Percentiles rank a stretch among this genome's conserved stretches.
phyloP scores from a whole-genome alignment of 768 basidiomycete genomes.

The Rhizopogon salebrosus region DNA sequence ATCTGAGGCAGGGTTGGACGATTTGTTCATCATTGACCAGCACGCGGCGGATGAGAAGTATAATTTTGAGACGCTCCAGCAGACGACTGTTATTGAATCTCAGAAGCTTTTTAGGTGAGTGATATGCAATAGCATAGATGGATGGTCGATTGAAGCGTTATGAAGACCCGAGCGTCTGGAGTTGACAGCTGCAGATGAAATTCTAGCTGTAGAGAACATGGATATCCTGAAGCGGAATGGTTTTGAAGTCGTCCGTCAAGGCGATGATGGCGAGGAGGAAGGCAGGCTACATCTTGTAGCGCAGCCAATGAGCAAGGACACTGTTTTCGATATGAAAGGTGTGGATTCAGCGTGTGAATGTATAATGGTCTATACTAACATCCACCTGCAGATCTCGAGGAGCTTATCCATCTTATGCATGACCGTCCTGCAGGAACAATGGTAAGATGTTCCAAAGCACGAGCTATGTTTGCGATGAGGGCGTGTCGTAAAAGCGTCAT shows the following conservation, averaged over 20 bases:
- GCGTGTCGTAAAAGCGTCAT: constrained; percentile 96
- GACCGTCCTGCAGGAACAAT: constrained; percentile 75
- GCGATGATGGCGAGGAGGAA: constrained; percentile 33
- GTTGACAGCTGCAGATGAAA: constrained; percentile 84
- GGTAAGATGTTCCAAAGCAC: constrained; percentile 89
- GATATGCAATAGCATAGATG: background rate
- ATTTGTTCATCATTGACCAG: constrained; percentile 95
- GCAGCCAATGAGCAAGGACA: constrained; percentile 89
- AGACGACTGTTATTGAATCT: constrained; percentile 83
- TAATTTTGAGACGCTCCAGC: constrained; percentile 93
- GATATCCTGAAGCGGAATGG: constrained; percentile 84
- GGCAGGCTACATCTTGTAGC: constrained; percentile 63
- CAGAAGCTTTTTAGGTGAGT: constrained; percentile 75
- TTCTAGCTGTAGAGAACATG: constrained; percentile 82
- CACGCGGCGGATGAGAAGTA: constrained; percentile 98
- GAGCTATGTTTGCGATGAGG: constrained; percentile 94
- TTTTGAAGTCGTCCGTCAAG: constrained; percentile 70
- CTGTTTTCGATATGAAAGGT: constrained; percentile 88
- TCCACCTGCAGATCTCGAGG: constrained; percentile 71
- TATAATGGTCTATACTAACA: background rate
- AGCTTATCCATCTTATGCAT: constrained; percentile 80
- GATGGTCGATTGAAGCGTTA: background rate
- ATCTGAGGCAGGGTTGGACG: constrained; percentile 47
- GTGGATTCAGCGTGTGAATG: constrained; percentile 3
- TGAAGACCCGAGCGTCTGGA: constrained; percentile 71